Evolutionary conservation across 2,329 filamentous ascomycete genomes (phyloP), one percentile per base, ranked within the genome.

Genomic region (Colletotrichum spaethianum): DNA sequence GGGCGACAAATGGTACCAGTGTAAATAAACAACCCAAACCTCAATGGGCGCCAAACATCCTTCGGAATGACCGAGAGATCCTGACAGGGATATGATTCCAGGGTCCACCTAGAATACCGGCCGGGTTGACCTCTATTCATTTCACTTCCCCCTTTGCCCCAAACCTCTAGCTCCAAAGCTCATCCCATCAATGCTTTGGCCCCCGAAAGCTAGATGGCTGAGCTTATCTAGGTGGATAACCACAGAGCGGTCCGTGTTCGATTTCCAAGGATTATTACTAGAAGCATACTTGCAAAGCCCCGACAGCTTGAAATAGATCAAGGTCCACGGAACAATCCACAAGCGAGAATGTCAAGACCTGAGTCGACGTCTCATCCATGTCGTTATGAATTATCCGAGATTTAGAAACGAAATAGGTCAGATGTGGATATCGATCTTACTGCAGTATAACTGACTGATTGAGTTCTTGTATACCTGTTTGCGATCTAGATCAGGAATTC

Each of bases 141-240:
- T n/a, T 14, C 28, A 33, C 31, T 18, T 20, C 7, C 20, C 16
- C 42, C 42, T 44, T 23, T 44, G 18, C 33, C 28, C 23, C 66
- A 62, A 66, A 20, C 31, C 44, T 70, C 62, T 61, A n/a, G 62
- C 62, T 60, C 44, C 20, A 3, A 60, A 18, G 26, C 11, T n/a
- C 40, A 61, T 38, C 18, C 26, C 18, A 3, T 20, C 12, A 8
- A 23, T 46, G 57, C 20, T 31, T 46, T n/a, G 26, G 38, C 26
- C 40, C 57, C 40, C 20, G 55, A 31, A 20, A 26, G 8, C 33
- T 40, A 8, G 33, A 42, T 5, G 36, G 36, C 23, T 44, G 61
- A 61, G 48, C 48, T 26, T 42, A 5, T 36, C 36, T 16, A 31
- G 1, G 26, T 33, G 11, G 36, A 23, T 42, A 38, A 12, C 26